Conservation (phyloP, 805 yeast genomes). For the Limtongia smithiae region DNA sequence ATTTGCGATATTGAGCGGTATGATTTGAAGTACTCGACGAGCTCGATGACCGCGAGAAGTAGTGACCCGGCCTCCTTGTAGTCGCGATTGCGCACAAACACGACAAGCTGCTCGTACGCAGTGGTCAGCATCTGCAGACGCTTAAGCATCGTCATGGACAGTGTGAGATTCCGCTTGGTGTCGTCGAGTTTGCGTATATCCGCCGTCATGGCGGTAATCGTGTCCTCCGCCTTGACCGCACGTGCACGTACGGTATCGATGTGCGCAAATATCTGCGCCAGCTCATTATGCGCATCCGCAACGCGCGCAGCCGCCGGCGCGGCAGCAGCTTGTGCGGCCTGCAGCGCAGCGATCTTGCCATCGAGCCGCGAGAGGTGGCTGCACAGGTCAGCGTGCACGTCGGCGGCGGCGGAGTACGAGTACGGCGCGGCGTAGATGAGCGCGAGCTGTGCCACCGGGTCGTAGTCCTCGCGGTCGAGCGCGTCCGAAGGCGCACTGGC, state of each 20-base stretch:
- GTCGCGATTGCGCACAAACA: constrained; percentile 46
- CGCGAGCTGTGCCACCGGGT: constrained; percentile 21
- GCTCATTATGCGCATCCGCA: constrained; percentile 25
- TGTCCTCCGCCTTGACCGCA: constrained; percentile 54
- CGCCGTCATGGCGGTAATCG: constrained; percentile 67
- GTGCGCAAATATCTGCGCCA: constrained; percentile 30
- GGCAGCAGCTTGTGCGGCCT: constrained; percentile 24
- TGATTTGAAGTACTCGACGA: constrained; percentile 67
- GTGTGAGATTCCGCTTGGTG: constrained; percentile 77
- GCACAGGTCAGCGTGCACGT: constrained; percentile 2
- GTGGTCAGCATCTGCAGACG: constrained; percentile 80
- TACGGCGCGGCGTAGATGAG: constrained; percentile 21
- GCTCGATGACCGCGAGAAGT: constrained; percentile 67
- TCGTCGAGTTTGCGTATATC: constrained; percentile 76
- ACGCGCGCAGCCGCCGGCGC: constrained; percentile 26
- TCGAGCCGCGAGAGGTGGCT: constrained; percentile 8
- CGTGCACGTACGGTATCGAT: constrained; percentile 48
- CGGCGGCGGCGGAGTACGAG: background rate
- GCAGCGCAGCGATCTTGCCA: constrained; percentile 11
- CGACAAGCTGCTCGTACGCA: constrained; percentile 61
- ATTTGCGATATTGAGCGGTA: constrained; percentile 82
- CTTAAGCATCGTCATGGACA: constrained; percentile 80
- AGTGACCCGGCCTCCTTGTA: constrained; percentile 55
- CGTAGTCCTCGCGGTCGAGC: constrained; percentile 26
- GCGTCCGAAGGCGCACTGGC: no score